Evolutionary conservation across 495 filamentous ascomycete species (phyloP), one percentile per base, ranked within the genome.

Genomic region (Amorphotheca resinae): DNA sequence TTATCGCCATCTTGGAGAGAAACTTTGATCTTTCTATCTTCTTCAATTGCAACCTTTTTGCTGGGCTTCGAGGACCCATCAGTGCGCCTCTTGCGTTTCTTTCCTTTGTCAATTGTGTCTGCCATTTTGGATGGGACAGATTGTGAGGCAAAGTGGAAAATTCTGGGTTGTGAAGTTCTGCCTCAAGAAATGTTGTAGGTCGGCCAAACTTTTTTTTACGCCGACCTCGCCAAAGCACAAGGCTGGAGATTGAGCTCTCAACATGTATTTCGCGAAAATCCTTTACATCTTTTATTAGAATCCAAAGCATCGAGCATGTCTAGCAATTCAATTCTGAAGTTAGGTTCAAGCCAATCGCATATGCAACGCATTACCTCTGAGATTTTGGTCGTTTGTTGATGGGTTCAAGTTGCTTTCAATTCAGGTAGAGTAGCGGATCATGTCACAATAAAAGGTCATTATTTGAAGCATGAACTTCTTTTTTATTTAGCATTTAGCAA

Each of bases 11-110:
- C 63, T 46, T 73, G 69, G 35, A 74, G 61, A 22, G 83, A 52
- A 8, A 80, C 58, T 30, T 73, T 75, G 41, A 84, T 69, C 45
- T 64, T 65, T 51, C 55, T 48, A 41, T 67, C 64, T 23, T 59
- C 52, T 33, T 73, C 68, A 38, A 76, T 54, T 20, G 73, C 70
- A 38, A 74, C 64, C 62, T 76, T 82, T 54, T 87, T 87, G 54
- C 67, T 74, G 4, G 77, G 72, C 15, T 64, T 61, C 15, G 70
- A 69, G 26, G 62, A 57, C 11, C 60, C 65, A 16, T 78, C 73
- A 2, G 69, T 72, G 23, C 58, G 54, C 50, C 81, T 71, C 65
- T 87, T 86, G 46, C 84, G 72, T 67, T 93, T 93, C 58, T 82
- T 80, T 33, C 76, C 72, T 22, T 70, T 64, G 25, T 70, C 68